Conservation (phyloP, 2,329 filamentous ascomycete species). For the Claviceps paspali region DNA sequence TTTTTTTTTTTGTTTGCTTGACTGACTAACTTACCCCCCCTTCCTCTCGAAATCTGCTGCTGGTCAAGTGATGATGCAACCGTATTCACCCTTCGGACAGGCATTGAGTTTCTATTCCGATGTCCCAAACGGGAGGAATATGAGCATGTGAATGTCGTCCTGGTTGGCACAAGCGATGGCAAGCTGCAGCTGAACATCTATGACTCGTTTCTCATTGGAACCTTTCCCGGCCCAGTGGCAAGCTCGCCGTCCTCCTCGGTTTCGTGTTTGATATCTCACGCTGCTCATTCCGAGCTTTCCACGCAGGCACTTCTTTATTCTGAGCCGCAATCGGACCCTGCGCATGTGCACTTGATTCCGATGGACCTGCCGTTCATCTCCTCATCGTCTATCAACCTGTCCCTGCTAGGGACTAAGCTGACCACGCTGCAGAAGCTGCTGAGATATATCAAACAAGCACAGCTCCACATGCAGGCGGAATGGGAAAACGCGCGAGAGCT, state of each 20-base stretch:
- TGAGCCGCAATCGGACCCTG: conserved; percentile 17
- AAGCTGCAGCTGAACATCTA: conserved; percentile 67
- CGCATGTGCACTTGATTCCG: conserved; percentile 43
- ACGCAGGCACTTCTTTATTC: conserved; percentile 57
- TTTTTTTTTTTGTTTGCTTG: background rate
- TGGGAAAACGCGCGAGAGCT: conserved; percentile 74
- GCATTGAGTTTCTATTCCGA: conserved; percentile 56
- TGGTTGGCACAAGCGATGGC: conserved; percentile 58
- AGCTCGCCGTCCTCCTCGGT: conserved; percentile 7
- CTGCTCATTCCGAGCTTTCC: conserved; percentile 58
- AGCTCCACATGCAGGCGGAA: conserved; percentile 64
- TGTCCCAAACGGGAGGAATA: conserved; percentile 46
- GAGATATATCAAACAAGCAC: conserved; percentile 68
- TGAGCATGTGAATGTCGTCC: conserved; percentile 64
- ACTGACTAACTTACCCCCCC: background rate
- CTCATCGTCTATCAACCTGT: conserved; percentile 63
- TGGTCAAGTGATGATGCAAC: conserved; percentile 32
- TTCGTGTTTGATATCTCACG: conserved; percentile 38
- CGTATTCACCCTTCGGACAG: conserved; percentile 54
- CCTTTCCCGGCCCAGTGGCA: conserved; percentile 35
- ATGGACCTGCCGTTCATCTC: conserved; percentile 75
- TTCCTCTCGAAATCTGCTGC: no score
- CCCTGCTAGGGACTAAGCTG: conserved; percentile 71
- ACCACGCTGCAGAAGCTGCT: conserved; percentile 78
- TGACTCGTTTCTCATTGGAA: conserved; percentile 69